Base-by-base conservation (phyloP, 1,139 yeast genomes). In the Meyerozyma guilliermondii region DNA sequence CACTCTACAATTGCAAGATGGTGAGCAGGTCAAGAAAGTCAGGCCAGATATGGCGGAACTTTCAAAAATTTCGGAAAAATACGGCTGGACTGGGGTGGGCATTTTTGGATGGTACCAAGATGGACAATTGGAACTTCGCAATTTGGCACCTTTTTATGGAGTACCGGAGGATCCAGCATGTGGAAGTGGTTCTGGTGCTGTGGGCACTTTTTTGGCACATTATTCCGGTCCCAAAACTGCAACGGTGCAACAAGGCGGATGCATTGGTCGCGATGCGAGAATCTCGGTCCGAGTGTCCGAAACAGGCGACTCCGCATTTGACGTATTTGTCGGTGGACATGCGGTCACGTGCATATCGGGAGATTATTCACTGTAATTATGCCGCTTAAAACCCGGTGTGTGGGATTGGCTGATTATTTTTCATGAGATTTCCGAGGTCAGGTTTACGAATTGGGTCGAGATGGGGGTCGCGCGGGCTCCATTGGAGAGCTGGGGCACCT, bases 141-240 rank as follows among this genome's bases (percentile, higher is more conserved):
- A 74, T 10, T 69, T 74, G 50, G 71, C 71, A 3, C 71, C 74
- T 1, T 43, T 35, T 2, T 49, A 47, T 4, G 68, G 66, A 9
- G 62, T 65, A 1, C 38, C 50, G 18, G 81, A 76, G 46, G 81
- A 75, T 51, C 79, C 80, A 2, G 80, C 73, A 4, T 75, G 80
- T 54, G 81, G 80, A 3, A 65, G 74, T 47, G 80, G 80, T 10
- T 63, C 72, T 10, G 75, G 65, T 42, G 59, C 74, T 45, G 46
- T 64, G 48, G 63, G 65, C 33, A 57, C 57, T 38, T 60, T 24
- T 29, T 28, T 43, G 11, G 39, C 45, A 54, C 52, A 52, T 4
- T 34, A 46, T 10, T 10, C 26, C 18, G 41, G 38, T 4, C 35
- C 20, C 9, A 8, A 13, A 13, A 38, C 14, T 1, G 43, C 61